Evolutionary conservation across 2,329 filamentous ascomycete species (phyloP), one percentile per base, ranked within the genome.

Genomic region (Penicillium psychrosexuale): DNA sequence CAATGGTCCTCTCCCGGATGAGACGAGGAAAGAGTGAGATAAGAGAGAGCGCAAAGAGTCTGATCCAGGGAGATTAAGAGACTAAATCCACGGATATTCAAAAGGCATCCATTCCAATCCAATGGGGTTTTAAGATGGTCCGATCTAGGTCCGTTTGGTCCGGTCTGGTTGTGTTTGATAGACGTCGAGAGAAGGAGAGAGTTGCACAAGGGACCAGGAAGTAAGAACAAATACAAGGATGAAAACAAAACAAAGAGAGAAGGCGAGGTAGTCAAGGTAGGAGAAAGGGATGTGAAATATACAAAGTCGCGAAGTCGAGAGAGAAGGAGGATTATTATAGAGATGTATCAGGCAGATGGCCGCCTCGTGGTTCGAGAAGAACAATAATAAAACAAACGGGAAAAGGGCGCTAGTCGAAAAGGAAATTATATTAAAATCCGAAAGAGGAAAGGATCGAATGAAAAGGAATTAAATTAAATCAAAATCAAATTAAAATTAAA

Each of bases 271-370:
- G 19, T 45, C 11, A 12, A 42, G n/a, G 27, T 50, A 44, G 24
- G 49, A 24, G 28, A 15, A 37, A 24, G 40, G n/a, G 15, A 34
- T 12, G 12, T 44, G 39, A 42, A 30, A 45, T 33, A 33, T 45
- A 33, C 30, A 22, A n/a, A 15, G 30, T 24, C 17, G 24, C 19
- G 13, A 49, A 31, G 46, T 24, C 15, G 37, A 47, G 47, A 55
- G 47, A 56, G 53, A 57, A 80, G 71, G 78, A 70, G 80, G 80
- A 76, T 77, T 50, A 44, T 44, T 55, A 53, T 56, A 46, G 40
- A 42, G 47, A 17, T 19, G 19, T 33, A 27, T 44, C 38, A 44
- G 43, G 50, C 47, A 73, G 80, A 77, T 77, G 77, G 52, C 24
- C 39, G 52, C 51, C 51, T 53, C 51, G 51, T 53, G 51, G 51